Base-by-base conservation (phyloP, 352 stramenopile species). In the Globisporangium echinulatum region DNA sequence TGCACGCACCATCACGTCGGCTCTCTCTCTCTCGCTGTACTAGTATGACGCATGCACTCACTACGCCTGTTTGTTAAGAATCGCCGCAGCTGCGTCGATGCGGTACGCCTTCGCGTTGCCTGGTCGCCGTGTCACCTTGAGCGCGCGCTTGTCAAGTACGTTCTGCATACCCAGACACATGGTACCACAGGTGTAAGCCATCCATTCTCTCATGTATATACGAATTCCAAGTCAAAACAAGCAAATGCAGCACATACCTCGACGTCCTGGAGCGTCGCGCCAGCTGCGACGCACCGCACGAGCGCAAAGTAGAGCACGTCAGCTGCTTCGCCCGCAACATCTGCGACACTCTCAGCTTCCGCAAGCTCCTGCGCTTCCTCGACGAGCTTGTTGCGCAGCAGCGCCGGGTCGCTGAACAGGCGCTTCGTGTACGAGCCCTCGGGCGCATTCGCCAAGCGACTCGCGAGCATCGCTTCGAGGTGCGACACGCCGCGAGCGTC, bases 231-330 rank as follows among this genome's bases (percentile, higher is more conserved):
- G 19, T 52, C n/a, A 7, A 58, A 37, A 36, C 8, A 36, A 17
- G 9, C 17, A 52, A 25, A 49, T 7, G n/a, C 13, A 48, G 43
- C 7, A 15, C 64, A 36, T 71, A 89, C 82, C 61, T 97, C 85
- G 3, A 97, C 82, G 72, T 98, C 94, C 55, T 96, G 83, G 47
- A 98, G 85, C 57, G 85, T 95, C 43, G 92, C 96, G 19, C 92
- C 92, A 42, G 90, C 93, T 44, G 94, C 94, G 7, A 91, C 79
- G 47, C 92, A 97, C 54, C 88, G 85, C 49, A 96, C 88, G 83
- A 99, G 96, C 17, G 93, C 91, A 73, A 99, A 99, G 69, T 99
- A 99, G 64, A 98, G 74, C 14, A 99, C 89, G 76, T 99, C 96
- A 6, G 94, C 96, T 7, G 97, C 82, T 71, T 99, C 96, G 42